A percentile compares a stretch with the other conserved stretches of the same genome.
Evolutionary conservation across 805 yeast species (phyloP).

Genomic region (Lipomyces yamadae): DNA sequence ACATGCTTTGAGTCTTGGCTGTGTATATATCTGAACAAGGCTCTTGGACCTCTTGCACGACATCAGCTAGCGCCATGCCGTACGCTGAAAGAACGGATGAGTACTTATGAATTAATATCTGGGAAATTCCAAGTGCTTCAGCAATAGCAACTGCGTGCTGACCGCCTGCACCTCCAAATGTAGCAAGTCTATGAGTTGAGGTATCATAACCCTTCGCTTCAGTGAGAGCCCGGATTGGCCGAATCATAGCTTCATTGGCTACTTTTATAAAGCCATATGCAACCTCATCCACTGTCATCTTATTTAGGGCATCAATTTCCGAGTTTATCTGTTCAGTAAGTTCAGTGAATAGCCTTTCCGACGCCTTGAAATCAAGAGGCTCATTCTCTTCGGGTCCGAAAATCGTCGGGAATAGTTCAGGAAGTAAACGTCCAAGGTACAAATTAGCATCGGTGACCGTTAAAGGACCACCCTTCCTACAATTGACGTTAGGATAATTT

Average conservation of each 20-base stretch:
- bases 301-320: conserved; percentile 49
- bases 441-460: conserved; percentile 87
- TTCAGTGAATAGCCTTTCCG: conserved; percentile 56
- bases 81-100: conserved; percentile 86
- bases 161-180: conserved; percentile 95
- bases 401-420: conserved; percentile 77
- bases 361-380: conserved; percentile 62
- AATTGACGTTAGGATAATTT: neutral
- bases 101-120: conserved; percentile 75
- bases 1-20: conserved; percentile 41
- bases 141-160: conserved; percentile 86
- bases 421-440: conserved; percentile 69
- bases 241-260: conserved; percentile 88
- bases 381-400: conserved; percentile 82
- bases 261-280: conserved; percentile 82
- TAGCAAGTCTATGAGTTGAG: conserved; percentile 69
- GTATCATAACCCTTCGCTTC: conserved; percentile 80
- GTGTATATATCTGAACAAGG: conserved; percentile 61
- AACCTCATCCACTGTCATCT: conserved; percentile 64
- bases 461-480: conserved; percentile 76
- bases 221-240: conserved; percentile 82
- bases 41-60: conserved; percentile 77
- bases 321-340: conserved; percentile 63
- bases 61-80: conserved; percentile 86
- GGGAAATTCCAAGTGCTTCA: conserved; percentile 65